Base-by-base conservation (phyloP, 768 basidiomycete species). In the Rhizopogon vesiculosus region DNA sequence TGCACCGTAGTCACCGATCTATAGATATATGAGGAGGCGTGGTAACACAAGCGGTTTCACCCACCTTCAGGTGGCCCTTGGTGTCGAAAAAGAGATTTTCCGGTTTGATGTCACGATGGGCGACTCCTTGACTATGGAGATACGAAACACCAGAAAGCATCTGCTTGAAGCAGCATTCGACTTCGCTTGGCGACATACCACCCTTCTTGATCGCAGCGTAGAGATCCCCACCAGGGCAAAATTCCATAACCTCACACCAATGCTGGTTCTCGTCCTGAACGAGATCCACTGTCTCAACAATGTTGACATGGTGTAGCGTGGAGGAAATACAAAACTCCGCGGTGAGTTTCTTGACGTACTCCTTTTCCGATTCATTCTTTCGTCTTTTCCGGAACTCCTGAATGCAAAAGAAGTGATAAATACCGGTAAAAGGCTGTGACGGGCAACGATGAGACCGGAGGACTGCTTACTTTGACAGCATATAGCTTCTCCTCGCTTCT, bases 211-310 rank as follows among this genome's bases (percentile, higher is more conserved):
- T 99, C 39, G 94, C 96, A 28, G 95, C 95, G 69, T 99, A 99
- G 38, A 99, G 79, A 74, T 99, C 96, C 2, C 96, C 96, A 43
- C 97, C 97, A 3, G 94, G 94, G 67, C 96, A 99, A 69, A 93
- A 99, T 71, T 98, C 97, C 96, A 99, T 98, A 45, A 99, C 96
- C 70, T 98, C 97, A 67, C 96, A 99, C 96, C 96, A 99, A 66
- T 93, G 87, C 59, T 92, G 87, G 59, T 76, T 83, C 73, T 99
- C 96, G 72, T 99, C 97, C 65, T 99, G 97, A n/a, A 99, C 90
- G 56, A 99, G 86, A 71, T 99, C 96, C 56, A 99, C 96, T 6
- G 96, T 99, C 76, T 98, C 95, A 67, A 98, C 95, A 64, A 98
- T 83, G 69, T 98, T 98, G 65, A 85, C 76, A 67, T 96, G 94